Conservation (phyloP, 1,284 basidiomycete genomes). For the Malassezia brasiliensis region DNA sequence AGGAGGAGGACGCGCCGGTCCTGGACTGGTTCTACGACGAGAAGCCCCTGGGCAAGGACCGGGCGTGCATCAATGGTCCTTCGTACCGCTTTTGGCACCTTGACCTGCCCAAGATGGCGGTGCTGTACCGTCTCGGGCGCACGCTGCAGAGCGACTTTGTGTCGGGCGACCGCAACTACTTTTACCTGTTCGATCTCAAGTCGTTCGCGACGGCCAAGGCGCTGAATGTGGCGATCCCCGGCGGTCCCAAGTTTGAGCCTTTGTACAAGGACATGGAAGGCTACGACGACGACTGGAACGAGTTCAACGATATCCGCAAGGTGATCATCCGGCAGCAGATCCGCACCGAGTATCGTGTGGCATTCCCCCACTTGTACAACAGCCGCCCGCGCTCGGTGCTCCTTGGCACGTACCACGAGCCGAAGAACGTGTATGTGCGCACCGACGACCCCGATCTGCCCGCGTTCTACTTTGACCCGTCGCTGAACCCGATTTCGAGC, state of each 20-base stretch:
- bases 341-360: constrained; percentile 97
- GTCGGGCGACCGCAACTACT: constrained; percentile 66
- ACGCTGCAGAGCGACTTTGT: constrained; percentile 85
- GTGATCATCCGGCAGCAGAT: constrained; percentile 98
- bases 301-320: constrained; percentile 99
- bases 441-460: constrained; percentile 97
- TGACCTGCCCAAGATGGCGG: constrained; percentile 86
- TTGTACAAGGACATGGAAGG: constrained; percentile 76
- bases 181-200: constrained; percentile 92
- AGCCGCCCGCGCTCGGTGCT: constrained; percentile 89
- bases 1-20: constrained; percentile 86
- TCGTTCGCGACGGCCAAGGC: constrained; percentile 92
- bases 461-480: constrained; percentile 98
- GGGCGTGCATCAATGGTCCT: constrained; percentile 70
- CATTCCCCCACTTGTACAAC: constrained; percentile 98
- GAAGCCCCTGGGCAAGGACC: constrained; percentile 77
- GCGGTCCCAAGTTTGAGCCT: constrained; percentile 78
- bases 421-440: constrained; percentile 96
- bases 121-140: constrained; percentile 86
- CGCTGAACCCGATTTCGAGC: constrained; percentile 63
- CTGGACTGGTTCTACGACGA: constrained; percentile 99
- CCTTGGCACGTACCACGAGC: constrained; percentile 81
- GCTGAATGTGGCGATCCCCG: constrained; percentile 94
- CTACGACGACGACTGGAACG: constrained; percentile 99
- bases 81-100: constrained; percentile 91